phyloP scores from a whole-genome alignment of 2,329 filamentous ascomycete species.

The Alternaria brassicicola region DNA sequence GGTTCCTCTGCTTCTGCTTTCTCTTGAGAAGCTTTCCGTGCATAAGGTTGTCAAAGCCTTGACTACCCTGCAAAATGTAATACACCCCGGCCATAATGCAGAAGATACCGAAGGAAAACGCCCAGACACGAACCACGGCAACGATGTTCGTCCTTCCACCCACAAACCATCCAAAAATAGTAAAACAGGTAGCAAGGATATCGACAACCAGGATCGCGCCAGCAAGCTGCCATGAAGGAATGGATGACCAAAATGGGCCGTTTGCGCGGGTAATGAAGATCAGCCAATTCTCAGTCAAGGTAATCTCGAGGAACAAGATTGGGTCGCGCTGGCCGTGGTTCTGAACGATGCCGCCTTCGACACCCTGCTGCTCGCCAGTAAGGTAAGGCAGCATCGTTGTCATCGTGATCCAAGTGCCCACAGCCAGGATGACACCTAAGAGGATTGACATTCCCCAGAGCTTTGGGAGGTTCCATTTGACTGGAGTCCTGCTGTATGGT shows the following conservation, averaged over 20 bases:
- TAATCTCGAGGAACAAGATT: slow-evolving; percentile 88
- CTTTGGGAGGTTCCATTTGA: slow-evolving; percentile 95
- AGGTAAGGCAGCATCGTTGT: slow-evolving; percentile 74
- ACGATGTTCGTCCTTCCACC: slow-evolving; percentile 75
- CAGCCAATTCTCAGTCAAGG: slow-evolving; percentile 91
- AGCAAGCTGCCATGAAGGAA: slow-evolving; percentile 83
- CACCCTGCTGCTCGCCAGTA: slow-evolving; percentile 53
- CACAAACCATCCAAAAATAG: slow-evolving; percentile 83
- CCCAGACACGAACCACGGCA: slow-evolving; percentile 85
- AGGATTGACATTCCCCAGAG: slow-evolving; percentile 92
- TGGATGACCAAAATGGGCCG: slow-evolving; percentile 88
- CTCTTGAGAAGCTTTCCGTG: slow-evolving; percentile 85
- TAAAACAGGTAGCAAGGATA: slow-evolving; percentile 83
- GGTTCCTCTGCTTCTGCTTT: slow-evolving; percentile 79
- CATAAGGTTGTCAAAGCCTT: slow-evolving; percentile 89
- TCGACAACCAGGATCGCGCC: slow-evolving; percentile 83
- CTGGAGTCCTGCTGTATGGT: slow-evolving; percentile 81
- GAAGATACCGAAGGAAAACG: slow-evolving; percentile 90
- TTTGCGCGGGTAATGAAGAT: slow-evolving; percentile 96
- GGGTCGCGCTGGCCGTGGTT: slow-evolving; percentile 83
- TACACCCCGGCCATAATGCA: slow-evolving; percentile 79
- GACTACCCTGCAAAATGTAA: slow-evolving; percentile 80
- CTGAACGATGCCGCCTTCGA: slow-evolving; percentile 84
- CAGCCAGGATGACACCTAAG: slow-evolving; percentile 78
- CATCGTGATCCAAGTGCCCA: slow-evolving; percentile 87